Base-by-base conservation (phyloP, 257 asterid genomes). In the Echites panduratus region DNA sequence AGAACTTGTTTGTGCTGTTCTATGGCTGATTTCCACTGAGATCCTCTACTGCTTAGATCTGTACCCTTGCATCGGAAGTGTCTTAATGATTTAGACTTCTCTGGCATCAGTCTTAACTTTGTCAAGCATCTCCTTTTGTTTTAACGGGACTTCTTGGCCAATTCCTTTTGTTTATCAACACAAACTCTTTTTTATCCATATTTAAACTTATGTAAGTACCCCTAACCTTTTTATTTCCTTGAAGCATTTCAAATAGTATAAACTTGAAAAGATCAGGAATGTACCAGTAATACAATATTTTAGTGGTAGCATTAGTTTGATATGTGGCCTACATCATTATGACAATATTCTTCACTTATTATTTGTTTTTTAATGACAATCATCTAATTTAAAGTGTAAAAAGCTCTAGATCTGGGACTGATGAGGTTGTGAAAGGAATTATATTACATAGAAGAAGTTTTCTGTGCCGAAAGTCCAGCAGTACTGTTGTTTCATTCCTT, bases 1-100 rank as follows among this genome's bases (percentile, higher is more conserved):
- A 59, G 66, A 20, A 26, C 13, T 59, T 27, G 43, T 59, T 59
- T 59, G n/a, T 59, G n/a, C 66, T 59, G 66, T 59, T 59, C 19
- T 14, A 26, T 27, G 43, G 20, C n/a, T 29, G 66, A 59, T 59
- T 59, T 27, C 43, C 43, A 27, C 43, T 59, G 41, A 35, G 43
- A 59, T 59, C 2, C 35, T 59, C 17, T 59, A 27, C 5, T 29
- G 16, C 19, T n/a, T n/a, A n/a, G n/a, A 26, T 59, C 43, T 59
- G 13, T 59, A 3, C 43, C n/a, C 22, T 59, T 4, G 20, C 43
- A 13, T 13, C n/a, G 4, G n/a, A 4, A 59, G 41, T 20, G 3
- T 2, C 17, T 59, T 52, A 52, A 27, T 26, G 40, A 58, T 58
- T 24, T 26, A 40, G 38, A 26, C 40, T 58, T 26, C 11, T 9